These are phyloP conservation scores for Sarocladium kiliense DNA, from an alignment of 2,329 filamentous ascomycete species.

Conservation along the genomic window DNA sequence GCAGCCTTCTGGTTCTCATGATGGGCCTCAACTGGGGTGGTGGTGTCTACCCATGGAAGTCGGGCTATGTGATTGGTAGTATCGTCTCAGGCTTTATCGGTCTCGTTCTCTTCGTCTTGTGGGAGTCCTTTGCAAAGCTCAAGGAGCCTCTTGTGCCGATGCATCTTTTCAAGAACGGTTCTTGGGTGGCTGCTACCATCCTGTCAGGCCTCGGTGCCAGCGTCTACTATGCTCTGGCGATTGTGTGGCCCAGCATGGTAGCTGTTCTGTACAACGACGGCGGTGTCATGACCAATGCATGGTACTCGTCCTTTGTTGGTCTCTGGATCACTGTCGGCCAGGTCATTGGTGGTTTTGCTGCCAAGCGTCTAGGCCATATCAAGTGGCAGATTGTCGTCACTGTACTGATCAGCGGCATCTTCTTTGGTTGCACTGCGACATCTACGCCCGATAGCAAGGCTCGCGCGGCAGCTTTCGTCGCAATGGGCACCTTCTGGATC, in stretches of 20 bases:
- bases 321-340: constrained; percentile 23
- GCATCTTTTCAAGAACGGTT: constrained; percentile 27
- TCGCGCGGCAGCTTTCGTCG: constrained; percentile 22
- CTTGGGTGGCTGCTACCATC: constrained; percentile 25
- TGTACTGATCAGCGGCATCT: constrained; percentile 22
- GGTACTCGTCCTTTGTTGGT: constrained; percentile 21
- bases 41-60: constrained; percentile 25
- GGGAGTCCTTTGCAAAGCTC: constrained; percentile 20
- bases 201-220: constrained; percentile 28
- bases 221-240: constrained; percentile 31
- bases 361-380: constrained; percentile 22
- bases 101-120: constrained; percentile 20
- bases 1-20: constrained; percentile 24
- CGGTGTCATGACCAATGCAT: constrained; percentile 18
- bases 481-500: constrained; percentile 27
- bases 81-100: constrained; percentile 22
- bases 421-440: constrained; percentile 23
- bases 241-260: constrained; percentile 31
- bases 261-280: constrained; percentile 23
- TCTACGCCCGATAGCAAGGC: constrained; percentile 21
- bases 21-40: constrained; percentile 28
- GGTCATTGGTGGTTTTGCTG: constrained; percentile 20
- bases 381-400: constrained; percentile 27
- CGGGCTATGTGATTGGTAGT: constrained; percentile 22
- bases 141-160: constrained; percentile 31